Evolutionary conservation across 2,329 filamentous ascomycete genomes (phyloP), one percentile per base, ranked within the genome.

Genomic region (Aspergillus tubingensis): DNA sequence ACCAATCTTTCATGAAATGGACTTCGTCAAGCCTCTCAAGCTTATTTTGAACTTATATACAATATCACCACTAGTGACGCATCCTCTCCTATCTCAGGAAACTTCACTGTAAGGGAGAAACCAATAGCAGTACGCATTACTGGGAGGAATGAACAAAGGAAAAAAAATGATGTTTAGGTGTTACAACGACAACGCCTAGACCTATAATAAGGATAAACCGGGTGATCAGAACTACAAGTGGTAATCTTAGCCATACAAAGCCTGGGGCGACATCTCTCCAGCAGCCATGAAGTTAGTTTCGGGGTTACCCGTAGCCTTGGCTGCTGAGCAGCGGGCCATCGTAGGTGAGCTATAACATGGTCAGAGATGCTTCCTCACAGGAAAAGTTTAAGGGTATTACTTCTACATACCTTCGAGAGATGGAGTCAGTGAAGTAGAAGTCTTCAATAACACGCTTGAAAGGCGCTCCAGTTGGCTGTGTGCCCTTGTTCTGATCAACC

Each of bases 341-440:
- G 95, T 99, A 54, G 95, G 93, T 64, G 93, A 97, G 82, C 93
- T 96, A 63, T 43, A 47, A 50, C 11, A 54, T 11, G 62, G 59
- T 65, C 59, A 72, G 65, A 30, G 60, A 59, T 6, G n/a, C 30
- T 27, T 39, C 52, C 8, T 27, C 25, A 51, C 48, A 41, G 11
- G 32, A 54, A 36, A 52, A 2, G 25, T 27, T 49, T 23, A 25
- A 5, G 38, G 51, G 21, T 17, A 54, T 30, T 25, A 6, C 39
- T 19, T 5, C 36, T 49, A 82, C 87, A 78, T 82, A 95, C 92
- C 92, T 97, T 85, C 95, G 89, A 41, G 93, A 96, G 78, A 99
- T 97, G 60, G 89, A 88, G 80, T 99, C 94, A 77, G 95, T 99
- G 80, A 98, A 96, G 82, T 93, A 99, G 79, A 99, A 99, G 83